Conservation (phyloP, 1,139 yeast species). For the Pichia sp. region DNA sequence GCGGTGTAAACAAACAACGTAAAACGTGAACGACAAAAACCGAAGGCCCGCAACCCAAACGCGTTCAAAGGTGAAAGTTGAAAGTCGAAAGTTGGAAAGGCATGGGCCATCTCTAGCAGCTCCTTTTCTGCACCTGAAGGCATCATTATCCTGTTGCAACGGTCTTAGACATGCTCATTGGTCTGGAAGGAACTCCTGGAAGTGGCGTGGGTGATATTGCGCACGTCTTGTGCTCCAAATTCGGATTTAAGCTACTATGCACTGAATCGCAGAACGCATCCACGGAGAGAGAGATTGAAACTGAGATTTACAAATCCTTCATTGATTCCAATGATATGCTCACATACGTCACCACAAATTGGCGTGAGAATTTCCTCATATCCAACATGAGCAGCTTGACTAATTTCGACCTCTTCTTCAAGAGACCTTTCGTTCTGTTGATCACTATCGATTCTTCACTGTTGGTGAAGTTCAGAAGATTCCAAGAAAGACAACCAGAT, state of each 20-base stretch:
- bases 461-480: constrained; percentile 44
- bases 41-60: no score
- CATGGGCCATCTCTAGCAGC: no score
- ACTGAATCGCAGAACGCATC: no score
- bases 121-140: no score
- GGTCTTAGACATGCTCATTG: constrained; percentile 78
- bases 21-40: no score
- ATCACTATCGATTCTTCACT: constrained; percentile 75
- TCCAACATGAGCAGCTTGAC: constrained; percentile 40
- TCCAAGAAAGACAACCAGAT: constrained; percentile 24
- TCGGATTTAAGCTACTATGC: constrained; percentile 4
- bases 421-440: constrained; percentile 84
- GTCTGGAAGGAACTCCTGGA: constrained; percentile 64
- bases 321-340: constrained; percentile 36
- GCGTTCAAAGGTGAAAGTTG: no score
- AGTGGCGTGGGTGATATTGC: constrained; percentile 68
- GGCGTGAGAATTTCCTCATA: constrained; percentile 61
- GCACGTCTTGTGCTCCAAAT: constrained; percentile 30
- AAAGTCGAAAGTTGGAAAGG: no score
- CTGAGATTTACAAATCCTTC: constrained; percentile 10
- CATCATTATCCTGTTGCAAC: no score
- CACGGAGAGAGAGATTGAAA: no score
- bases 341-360: constrained; percentile 59
- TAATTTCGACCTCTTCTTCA: constrained; percentile 45
- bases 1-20: no score